phyloP scores from a whole-genome alignment of 192 early-diverging fungal species.

The Physocladia obscura region DNA sequence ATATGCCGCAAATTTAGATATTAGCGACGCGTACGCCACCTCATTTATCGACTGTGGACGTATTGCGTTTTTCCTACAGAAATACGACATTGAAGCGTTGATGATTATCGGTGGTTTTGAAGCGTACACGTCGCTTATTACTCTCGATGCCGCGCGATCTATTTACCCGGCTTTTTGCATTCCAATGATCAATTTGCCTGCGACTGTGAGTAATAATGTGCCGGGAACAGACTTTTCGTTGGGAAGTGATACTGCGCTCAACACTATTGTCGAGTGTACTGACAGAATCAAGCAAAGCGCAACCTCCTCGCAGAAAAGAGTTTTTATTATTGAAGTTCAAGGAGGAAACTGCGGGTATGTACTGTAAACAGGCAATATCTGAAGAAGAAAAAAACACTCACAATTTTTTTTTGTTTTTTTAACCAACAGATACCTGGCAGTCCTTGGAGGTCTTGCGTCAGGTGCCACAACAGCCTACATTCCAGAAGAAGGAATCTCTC shows the following conservation, averaged over 20 bases:
- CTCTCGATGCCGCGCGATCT: conserved; percentile 67
- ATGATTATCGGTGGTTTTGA: conserved; percentile 97
- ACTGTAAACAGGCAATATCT: no score
- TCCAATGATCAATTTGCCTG: conserved; percentile 89
- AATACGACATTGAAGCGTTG: conserved; percentile 84
- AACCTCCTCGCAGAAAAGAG: conserved; percentile 81
- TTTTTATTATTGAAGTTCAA: conserved; percentile 96
- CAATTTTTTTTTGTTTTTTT: no score
- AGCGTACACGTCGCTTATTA: conserved; percentile 77
- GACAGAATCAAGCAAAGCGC: conserved; percentile 93
- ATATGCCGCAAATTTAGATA: conserved; percentile 13
- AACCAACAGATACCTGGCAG: conserved; percentile 75
- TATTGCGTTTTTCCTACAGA: conserved; percentile 89
- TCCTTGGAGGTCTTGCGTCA: conserved; percentile 77
- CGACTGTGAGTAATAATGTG: conserved; percentile 96
- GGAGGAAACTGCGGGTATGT: conserved; percentile 87
- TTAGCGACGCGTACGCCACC: conserved; percentile 30
- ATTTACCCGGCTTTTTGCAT: conserved; percentile 92
- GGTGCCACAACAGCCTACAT: conserved; percentile 92
- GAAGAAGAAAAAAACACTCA: no score
- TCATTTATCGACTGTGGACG: conserved; percentile 74
- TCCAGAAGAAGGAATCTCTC: conserved; percentile 84
- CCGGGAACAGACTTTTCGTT: conserved; percentile 94
- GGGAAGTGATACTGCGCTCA: conserved; percentile 92
- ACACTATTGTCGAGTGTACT: conserved; percentile 86